These are phyloP conservation scores for Patellifolia procumbens DNA, from an alignment of 179 eudicot genomes.

Conservation along the genomic window DNA sequence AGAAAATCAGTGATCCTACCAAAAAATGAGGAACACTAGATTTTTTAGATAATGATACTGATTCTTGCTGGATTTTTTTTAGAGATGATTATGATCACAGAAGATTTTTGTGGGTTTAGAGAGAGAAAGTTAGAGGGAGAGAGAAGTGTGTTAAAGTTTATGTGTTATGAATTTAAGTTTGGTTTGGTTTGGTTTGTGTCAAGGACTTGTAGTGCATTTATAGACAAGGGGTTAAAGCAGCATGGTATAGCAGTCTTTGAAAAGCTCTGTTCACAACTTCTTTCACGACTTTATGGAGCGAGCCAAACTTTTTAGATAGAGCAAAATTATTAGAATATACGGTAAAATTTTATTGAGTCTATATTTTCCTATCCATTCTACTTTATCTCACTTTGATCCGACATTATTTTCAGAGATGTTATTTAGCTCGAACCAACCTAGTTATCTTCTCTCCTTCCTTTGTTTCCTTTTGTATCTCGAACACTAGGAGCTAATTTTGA, in stretches of 20 bases:
- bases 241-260: constrained; percentile 7
- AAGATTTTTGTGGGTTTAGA: constrained; percentile 17
- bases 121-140: constrained; percentile 3
- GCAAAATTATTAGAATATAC: no score
- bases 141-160: constrained; percentile 8
- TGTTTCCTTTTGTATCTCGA: no score
- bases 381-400: no score
- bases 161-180: constrained; percentile 20
- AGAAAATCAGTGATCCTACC: constrained; percentile 28
- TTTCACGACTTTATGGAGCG: constrained; percentile 9
- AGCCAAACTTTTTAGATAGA: no score
- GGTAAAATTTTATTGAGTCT: no score
- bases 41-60: constrained; percentile 13
- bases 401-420: no score
- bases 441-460: no score
- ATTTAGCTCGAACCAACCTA: no score
- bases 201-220: constrained; percentile 33
- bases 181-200: constrained; percentile 22
- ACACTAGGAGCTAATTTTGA: no score
- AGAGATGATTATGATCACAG: constrained; percentile 5
- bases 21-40: constrained; percentile 30
- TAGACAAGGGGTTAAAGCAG: constrained; percentile 14
- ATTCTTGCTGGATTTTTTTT: constrained; percentile 16
- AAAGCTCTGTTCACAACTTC: constrained; percentile 28
- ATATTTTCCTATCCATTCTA: no score